Base-by-base conservation (phyloP, 805 yeast species). In the Ogataea dorogensis region DNA sequence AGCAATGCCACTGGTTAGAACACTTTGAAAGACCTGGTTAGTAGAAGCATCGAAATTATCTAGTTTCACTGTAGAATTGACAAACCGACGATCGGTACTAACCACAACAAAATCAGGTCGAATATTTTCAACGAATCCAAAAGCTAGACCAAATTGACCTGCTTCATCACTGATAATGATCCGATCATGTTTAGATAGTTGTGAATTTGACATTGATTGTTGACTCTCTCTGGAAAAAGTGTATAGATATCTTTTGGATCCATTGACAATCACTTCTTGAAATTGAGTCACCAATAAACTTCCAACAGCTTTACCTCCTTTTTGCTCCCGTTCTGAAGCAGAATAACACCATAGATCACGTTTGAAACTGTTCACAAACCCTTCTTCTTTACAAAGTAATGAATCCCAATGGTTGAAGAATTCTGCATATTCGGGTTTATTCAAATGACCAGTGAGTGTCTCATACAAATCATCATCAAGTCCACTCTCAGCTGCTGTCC, bases 321-420 rank as follows among this genome's bases (percentile, higher is more conserved):
- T 55, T 3, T 53, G 53, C 54, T 87, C 95, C 36, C 94, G 67
- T 17, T 77, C 77, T 1, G 57, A 54, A 2, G 78, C 63, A 2
- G 81, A 61, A 42, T 75, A 58, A 17, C 79, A 70, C 89, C 89
- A 84, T n/a, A 87, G 59, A 25, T 86, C 85, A 31, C 73, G 72
- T 31, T 74, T 75, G 28, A 72, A 55, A 22, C 70, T 65, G 10
- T 66, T 66, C 29, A 73, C 51, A 5, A 79, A 67, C 2, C 77
- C 70, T 47, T 82, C 95, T 57, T 91, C 98, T 46, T 78, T 76
- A 0, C 83, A 75, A 5, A 93, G 63, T 5, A 87, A 59, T 11
- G 62, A 63, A 51, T 86, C 86, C 94, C 96, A 91, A 36, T 80
- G 74, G 24, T 67, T 63, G 54, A 78, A 81, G 51, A 84, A 93